phyloP scores from a whole-genome alignment of 768 basidiomycete genomes.

The Lactifluus volemus region DNA sequence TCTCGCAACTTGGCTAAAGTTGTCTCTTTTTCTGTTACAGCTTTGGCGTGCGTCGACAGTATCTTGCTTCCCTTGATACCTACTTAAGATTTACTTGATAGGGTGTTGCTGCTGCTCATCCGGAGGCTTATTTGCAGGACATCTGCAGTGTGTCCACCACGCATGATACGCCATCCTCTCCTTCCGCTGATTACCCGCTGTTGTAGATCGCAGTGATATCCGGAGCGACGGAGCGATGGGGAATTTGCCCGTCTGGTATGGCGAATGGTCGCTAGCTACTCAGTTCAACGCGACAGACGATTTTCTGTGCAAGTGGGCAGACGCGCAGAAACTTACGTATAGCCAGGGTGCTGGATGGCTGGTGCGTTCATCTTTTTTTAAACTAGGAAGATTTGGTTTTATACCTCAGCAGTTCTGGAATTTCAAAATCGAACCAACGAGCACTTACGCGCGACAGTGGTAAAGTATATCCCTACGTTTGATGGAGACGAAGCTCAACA shows the following conservation, averaged over 20 bases:
- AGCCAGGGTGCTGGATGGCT: conserved; percentile 57
- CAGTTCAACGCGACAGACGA: conserved; percentile 53
- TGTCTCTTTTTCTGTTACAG: conserved; percentile 23
- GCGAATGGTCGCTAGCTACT: conserved; percentile 56
- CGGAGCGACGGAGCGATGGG: conserved; percentile 36
- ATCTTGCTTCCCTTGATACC: neutral
- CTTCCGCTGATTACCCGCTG: neutral
- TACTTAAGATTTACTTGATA: conserved; percentile 22
- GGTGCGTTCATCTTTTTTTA: conserved; percentile 30
- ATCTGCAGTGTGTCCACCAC: conserved; percentile 52
- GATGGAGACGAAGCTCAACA: neutral
- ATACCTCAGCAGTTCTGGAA: conserved; percentile 48
- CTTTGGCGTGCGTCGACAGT: conserved; percentile 42
- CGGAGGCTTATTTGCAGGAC: conserved; percentile 53
- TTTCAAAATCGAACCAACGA: conserved; percentile 60
- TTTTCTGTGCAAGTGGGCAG: conserved; percentile 62
- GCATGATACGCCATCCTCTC: no score
- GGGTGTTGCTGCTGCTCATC: conserved; percentile 63
- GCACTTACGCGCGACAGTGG: conserved; percentile 53
- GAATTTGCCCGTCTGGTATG: conserved; percentile 46
- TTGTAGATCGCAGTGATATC: conserved; percentile 52
- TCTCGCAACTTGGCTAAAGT: no score
- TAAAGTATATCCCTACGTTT: conserved; percentile 24
- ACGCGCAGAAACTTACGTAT: conserved; percentile 64
- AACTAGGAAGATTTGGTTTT: neutral